phyloP scores from a whole-genome alignment of 371 early-diverging fungal genomes.

The Syncephalastrum sp. region DNA sequence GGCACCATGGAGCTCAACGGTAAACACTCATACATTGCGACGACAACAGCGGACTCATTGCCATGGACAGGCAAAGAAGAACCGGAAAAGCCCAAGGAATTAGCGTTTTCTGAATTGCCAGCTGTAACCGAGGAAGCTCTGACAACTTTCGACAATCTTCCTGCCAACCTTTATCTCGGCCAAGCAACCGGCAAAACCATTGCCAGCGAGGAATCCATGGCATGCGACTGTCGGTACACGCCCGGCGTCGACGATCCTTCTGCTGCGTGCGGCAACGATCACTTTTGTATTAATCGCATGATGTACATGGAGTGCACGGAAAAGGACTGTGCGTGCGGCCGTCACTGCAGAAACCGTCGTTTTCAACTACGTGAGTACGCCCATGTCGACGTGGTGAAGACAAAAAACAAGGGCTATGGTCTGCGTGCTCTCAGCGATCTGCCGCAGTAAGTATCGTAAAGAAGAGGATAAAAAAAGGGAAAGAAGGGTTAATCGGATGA shows the following conservation, averaged over 20 bases:
- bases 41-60: too few relatives aligned
- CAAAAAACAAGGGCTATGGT: constrained; percentile 90
- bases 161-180: constrained; percentile 66
- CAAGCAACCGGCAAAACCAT: constrained; percentile 65
- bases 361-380: constrained; percentile 83
- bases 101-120: constrained; percentile 13
- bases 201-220: constrained; percentile 67
- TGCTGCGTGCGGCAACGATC: constrained; percentile 81
- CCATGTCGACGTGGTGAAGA: constrained; percentile 77
- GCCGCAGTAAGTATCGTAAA: constrained; percentile 43
- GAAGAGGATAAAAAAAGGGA: not conserved
- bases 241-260: constrained; percentile 38
- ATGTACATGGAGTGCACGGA: constrained; percentile 88
- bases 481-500: not conserved
- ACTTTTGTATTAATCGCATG: constrained; percentile 86
- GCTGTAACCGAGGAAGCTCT: constrained; percentile 47
- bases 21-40: too few relatives aligned
- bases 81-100: too few relatives aligned
- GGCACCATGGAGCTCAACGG: too few relatives aligned
- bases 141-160: constrained; percentile 55
- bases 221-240: constrained; percentile 76
- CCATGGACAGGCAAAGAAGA: too few relatives aligned
- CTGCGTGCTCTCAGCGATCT: constrained; percentile 68
- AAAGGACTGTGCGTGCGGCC: constrained; percentile 84
- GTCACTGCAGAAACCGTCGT: constrained; percentile 85